A percentile compares a stretch with the other conserved stretches of the same genome.
Conservation (phyloP, 2,329 filamentous ascomycete genomes). For the Cordyceps cateniannulata region DNA sequence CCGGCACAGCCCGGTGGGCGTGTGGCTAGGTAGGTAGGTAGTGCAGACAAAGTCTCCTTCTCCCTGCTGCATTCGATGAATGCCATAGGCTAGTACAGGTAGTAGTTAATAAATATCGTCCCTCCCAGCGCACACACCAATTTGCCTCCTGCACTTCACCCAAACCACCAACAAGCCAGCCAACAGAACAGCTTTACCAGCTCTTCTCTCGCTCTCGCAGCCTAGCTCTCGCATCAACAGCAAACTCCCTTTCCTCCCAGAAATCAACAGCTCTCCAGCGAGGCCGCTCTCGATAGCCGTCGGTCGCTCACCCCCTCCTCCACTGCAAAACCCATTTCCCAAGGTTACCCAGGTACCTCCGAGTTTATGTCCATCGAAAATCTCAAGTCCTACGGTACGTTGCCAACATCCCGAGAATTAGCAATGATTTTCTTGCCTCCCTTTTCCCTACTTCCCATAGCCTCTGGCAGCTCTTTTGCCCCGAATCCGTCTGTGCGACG, state of each 20-base stretch:
- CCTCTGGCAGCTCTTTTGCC: neutral
- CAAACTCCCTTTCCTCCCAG: neutral
- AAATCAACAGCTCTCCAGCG: conserved; percentile 31
- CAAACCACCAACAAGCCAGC: neutral
- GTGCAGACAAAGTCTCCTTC: conserved; percentile 1
- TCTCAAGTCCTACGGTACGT: conserved; percentile 89
- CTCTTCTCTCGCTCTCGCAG: neutral
- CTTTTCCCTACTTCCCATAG: neutral
- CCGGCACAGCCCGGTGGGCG: neutral
- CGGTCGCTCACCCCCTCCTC: conserved; percentile 41
- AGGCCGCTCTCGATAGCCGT: conserved; percentile 40
- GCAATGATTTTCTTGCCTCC: neutral
- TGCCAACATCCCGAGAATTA: neutral
- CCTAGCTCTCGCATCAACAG: neutral
- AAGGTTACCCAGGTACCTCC: conserved; percentile 55
- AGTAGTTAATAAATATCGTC: neutral
- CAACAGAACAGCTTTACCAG: neutral
- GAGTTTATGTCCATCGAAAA: conserved; percentile 99
- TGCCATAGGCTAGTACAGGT: too few relatives aligned
- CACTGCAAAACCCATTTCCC: conserved; percentile 46
- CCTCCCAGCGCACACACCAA: conserved; percentile 1
- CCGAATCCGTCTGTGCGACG: neutral
- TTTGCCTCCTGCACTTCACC: conserved; percentile 9
- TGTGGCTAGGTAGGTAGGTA: too few relatives aligned
- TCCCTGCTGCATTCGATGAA: neutral